Evolutionary conservation across 176 grass and related monocot genomes (phyloP).

Genomic region (Tillandsia leiboldiana): DNA sequence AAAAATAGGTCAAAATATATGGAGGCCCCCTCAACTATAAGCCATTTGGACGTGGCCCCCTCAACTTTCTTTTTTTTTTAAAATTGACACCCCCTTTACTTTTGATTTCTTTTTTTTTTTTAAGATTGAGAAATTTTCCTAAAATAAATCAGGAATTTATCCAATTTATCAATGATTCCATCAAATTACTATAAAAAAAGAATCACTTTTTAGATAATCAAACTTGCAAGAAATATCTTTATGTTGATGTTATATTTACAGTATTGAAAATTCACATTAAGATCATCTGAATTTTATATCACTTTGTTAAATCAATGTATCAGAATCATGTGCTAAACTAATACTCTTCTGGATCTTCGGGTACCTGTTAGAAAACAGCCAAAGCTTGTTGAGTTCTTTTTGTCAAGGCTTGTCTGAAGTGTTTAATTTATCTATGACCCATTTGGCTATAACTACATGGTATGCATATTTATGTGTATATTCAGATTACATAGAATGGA

Average conservation of each 20-base stretch:
- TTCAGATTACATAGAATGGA: not conserved
- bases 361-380: not conserved
- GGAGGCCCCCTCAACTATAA: too few species aligned
- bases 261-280: too few species aligned
- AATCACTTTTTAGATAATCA: too few species aligned
- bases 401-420: not conserved
- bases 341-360: not conserved
- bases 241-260: too few species aligned
- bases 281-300: too few species aligned
- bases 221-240: too few species aligned
- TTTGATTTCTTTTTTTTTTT: not conserved
- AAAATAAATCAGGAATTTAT: not conserved
- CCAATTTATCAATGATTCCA: not conserved
- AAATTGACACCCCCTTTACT: not conserved
- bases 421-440: not conserved
- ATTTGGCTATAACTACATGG: not conserved
- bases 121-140: not conserved
- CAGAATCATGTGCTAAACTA: not conserved
- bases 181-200: not conserved
- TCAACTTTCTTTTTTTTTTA: too few species aligned
- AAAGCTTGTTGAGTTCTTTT: not conserved
- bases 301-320: too few species aligned
- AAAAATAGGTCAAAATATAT: not conserved
- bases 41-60: too few species aligned
- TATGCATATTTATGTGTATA: not conserved